Conservation (phyloP, 1,139 yeast species). For the Yamadazyma sp. region DNA sequence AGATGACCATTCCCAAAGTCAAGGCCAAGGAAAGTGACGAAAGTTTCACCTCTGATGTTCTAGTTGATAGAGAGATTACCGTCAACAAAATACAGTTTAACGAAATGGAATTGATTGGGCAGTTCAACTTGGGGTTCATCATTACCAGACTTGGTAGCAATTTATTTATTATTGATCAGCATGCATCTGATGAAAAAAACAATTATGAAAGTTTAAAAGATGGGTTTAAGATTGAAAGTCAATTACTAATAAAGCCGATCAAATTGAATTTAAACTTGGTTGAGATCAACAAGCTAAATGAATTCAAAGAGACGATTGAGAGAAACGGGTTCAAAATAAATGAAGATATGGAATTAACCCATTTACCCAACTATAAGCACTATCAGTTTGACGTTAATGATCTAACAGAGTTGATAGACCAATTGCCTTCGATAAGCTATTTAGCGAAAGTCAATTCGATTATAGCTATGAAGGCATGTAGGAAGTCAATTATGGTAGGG, state of each 20-base stretch:
- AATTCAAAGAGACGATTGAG: constrained; percentile 54
- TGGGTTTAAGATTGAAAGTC: constrained; percentile 47
- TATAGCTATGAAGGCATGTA: constrained; percentile 94
- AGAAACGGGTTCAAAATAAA: constrained; percentile 71
- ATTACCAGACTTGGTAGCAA: constrained; percentile 59
- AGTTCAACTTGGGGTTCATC: constrained; percentile 89
- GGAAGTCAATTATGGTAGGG: constrained; percentile 94
- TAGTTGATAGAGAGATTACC: constrained; percentile 49
- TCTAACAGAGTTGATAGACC: constrained; percentile 66
- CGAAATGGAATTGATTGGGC: constrained; percentile 81
- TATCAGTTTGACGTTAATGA: constrained; percentile 67
- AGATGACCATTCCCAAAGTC: background rate
- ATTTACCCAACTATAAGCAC: constrained; percentile 75
- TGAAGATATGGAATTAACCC: constrained; percentile 37
- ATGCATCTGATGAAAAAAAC: constrained; percentile 93
- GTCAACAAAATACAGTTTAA: constrained; percentile 65
- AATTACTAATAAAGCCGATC: constrained; percentile 70
- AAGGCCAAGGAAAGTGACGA: background rate
- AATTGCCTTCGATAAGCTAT: constrained; percentile 19
- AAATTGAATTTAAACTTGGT: constrained; percentile 66
- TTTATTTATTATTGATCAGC: constrained; percentile 90
- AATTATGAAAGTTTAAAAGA: constrained; percentile 77
- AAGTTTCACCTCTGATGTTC: background rate
- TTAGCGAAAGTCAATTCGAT: constrained; percentile 70
- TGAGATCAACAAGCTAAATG: constrained; percentile 72